Evolutionary conservation across 129 eudicot species (phyloP), one percentile per base, ranked within the genome.

Genomic region (Helianthus tuberosus): DNA sequence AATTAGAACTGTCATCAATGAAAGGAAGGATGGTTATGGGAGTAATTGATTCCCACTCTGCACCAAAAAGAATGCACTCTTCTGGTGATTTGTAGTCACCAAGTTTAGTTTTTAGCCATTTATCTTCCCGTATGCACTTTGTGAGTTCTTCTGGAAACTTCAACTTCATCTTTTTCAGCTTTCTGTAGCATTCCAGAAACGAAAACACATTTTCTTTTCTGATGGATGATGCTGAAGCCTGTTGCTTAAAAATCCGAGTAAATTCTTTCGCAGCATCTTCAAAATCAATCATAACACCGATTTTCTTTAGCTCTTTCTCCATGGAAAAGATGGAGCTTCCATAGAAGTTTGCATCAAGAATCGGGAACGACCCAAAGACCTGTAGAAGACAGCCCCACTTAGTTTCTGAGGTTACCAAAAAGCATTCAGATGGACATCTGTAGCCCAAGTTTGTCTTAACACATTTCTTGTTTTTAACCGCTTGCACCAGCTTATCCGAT

Each of bases 51-150:
- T 72, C 63, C 95, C 95, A 88, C 25, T 74, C 79, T 0, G 72
- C 13, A 64, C 79, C 51, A 48, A 71, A 83, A 14, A 88, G 80
- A 64, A 82, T 60, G 78, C 89, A 88, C 1, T 79, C 87, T 0
- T 64, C 68, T 9, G 91, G 91, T 61, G 75, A 43, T 74, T 76
- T 69, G 79, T 61, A 80, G 66, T 80, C 91, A 49, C 83, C 82
- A 17, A 85, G 88, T 17, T 79, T 84, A 16, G 91, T 89, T 47
- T 64, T 64, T 41, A 89, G 58, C 91, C 91, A 89, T 70, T 81
- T 81, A 12, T 12, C 77, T 61, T 79, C 63, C 11, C 3, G 36
- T 38, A 89, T 55, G 68, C 91, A 80, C 3, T 52, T 57, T 75
- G 32, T 79, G 25, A 89, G 50, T n/a, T 89, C 76, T 4, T 54